These are phyloP conservation scores for Musa beccarii DNA, from an alignment of 176 grass and related monocot species.

Conservation along the genomic window DNA sequence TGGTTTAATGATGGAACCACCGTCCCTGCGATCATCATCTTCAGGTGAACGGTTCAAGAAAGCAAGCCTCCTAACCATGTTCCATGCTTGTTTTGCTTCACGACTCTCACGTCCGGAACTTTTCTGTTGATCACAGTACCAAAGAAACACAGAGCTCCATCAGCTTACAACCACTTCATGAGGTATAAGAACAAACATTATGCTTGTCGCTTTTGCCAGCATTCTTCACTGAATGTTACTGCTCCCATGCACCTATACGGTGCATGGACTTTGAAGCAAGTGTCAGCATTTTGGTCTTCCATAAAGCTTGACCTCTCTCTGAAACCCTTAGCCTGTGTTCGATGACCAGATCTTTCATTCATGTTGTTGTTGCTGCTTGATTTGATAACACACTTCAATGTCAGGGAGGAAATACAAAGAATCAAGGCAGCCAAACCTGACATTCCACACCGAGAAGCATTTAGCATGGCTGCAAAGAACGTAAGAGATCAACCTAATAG, in stretches of 20 bases:
- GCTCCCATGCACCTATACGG: too few species aligned
- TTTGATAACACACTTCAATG: too few species aligned
- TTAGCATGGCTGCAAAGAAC: constrained; percentile 19
- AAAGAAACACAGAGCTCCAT: constrained; percentile 10
- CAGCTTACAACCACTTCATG: constrained; percentile 13
- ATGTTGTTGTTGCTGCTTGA: too few species aligned
- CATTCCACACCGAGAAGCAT: constrained; percentile 17
- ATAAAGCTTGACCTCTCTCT: too few species aligned
- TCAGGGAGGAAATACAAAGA: constrained; percentile 11
- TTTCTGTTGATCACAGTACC: not conserved
- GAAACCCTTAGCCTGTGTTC: too few species aligned
- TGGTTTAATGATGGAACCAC: not conserved
- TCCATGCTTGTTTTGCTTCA: too few species aligned
- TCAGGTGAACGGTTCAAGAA: not conserved
- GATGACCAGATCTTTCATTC: too few species aligned
- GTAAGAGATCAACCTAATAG: not conserved
- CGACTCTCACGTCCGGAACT: too few species aligned
- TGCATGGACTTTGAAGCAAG: too few species aligned
- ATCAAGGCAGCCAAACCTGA: constrained; percentile 16
- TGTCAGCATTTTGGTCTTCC: too few species aligned
- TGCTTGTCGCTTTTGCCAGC: too few species aligned
- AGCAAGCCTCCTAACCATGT: not conserved
- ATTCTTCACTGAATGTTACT: too few species aligned
- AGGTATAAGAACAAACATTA: not conserved
- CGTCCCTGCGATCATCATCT: not conserved